phyloP scores from a whole-genome alignment of 2,329 filamentous ascomycete genomes.

The Westerdykella aurantiaca region DNA sequence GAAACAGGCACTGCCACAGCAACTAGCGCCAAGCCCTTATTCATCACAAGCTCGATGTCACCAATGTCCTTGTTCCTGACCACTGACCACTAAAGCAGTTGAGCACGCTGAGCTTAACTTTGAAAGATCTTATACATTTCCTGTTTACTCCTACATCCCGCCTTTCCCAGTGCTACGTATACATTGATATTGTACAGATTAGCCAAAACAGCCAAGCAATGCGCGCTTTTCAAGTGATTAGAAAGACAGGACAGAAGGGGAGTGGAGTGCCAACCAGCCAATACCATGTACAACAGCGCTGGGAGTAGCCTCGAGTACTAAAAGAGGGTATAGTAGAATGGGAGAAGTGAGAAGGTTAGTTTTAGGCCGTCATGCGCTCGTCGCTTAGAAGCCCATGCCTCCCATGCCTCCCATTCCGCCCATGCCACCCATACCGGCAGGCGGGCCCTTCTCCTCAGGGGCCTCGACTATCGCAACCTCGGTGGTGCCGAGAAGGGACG shows the following conservation, averaged over 20 bases:
- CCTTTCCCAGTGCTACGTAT: conserved; percentile 30
- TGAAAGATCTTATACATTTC: conserved; percentile 22
- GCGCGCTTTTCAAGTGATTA: conserved; percentile 32
- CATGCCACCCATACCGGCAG: conserved; percentile 53
- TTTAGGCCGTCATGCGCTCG: conserved; percentile 15
- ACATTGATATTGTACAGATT: conserved; percentile 33
- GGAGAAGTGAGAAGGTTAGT: conserved; percentile 25
- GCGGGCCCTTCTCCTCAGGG: conserved; percentile 75
- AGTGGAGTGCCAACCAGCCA: conserved; percentile 33
- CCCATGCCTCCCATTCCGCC: conserved; percentile 44
- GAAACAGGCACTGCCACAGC: conserved; percentile 11
- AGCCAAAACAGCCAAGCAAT: conserved; percentile 25
- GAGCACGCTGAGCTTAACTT: conserved; percentile 1
- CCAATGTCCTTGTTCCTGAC: neutral
- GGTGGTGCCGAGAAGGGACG: conserved; percentile 92
- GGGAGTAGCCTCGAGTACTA: conserved; percentile 24
- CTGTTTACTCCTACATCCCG: conserved; percentile 27
- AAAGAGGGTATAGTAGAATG: conserved; percentile 30
- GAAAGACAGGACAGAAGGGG: conserved; percentile 25
- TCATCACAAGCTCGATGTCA: conserved; percentile 3
- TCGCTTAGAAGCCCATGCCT: conserved; percentile 57
- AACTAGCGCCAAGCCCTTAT: conserved; percentile 11
- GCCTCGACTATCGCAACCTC: conserved; percentile 98
- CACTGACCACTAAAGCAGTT: conserved; percentile 1
- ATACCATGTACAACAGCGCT: conserved; percentile 32